Evolutionary conservation across 768 basidiomycete species (phyloP), one percentile per base, ranked within the genome.

Genomic region (Boletus huronensis): DNA sequence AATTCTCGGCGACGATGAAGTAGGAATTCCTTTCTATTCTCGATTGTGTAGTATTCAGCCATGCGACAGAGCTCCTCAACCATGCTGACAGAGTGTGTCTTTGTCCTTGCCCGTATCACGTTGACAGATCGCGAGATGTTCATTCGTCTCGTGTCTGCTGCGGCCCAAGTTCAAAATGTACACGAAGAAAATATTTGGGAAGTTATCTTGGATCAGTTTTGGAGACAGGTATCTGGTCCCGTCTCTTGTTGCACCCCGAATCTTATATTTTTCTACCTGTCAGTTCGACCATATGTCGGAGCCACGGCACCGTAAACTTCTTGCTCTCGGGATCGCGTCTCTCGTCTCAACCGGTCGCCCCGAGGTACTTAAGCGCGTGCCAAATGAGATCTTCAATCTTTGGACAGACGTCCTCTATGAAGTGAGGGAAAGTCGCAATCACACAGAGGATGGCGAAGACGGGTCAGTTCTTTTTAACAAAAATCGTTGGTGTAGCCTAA

Each of bases 271-370:
- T 17, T 57, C 21, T 41, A 25, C 26, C 9, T 26, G 17, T 38
- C 62, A 96, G 93, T 92, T 94, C 67, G 93, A 96, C 69, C 88
- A 86, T 65, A 89, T 94, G 84, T 88, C 88, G 16, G 90, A 94
- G 66, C 85, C 90, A 1, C 81, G 86, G 10, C 81, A 88, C 57
- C 84, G 93, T 53, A 96, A 96, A 73, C 75, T 96, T 52, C 74
- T 82, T 25, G 90, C 92, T 11, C 86, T 96, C 77, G 91, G 88
- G 2, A 81, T 90, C 41, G 89, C 90, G 3, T 75, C 80, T 41
- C 78, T 95, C 3, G 83, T 90, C 34, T 82, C 89, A 0, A 91
- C 90, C 0, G 90, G 82, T 13, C 80, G 82, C 21, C 78, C 79
- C 0, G 86, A 90, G 61, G 84, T 93, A 11, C 80, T 96, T 10